Evolutionary conservation across 306 rosid species (phyloP), one percentile per base, ranked within the genome.

Genomic region (Medicago ruthenica): DNA sequence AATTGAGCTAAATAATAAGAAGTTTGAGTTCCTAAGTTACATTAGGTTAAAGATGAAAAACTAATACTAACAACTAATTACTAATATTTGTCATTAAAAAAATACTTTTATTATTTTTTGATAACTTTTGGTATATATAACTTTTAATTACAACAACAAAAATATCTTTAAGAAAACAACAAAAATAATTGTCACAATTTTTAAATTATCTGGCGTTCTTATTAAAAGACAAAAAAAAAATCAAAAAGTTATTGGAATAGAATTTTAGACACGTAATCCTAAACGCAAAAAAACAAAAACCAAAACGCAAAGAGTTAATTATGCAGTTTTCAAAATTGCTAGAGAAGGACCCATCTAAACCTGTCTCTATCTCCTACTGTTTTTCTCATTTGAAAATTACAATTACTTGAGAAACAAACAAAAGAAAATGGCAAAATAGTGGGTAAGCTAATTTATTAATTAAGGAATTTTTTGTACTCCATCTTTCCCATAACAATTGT

Each of bases 341-440:
- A 40, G 34, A 54, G 37, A 15, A 69, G 64, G 64, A 71, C 76
- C 76, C 65, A 12, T 71, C 63, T 34, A 36, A 0, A 0, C 4
- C 37, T 71, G 76, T 54, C 50, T 36, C 36, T 55, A 53, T 53
- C 64, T 17, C 21, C 1, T 53, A 36, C 34, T 36, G 27, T 3
- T 12, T 34, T n/a, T n/a, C n/a, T 18, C 64, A 51, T 36, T 51
- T 53, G 34, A 58, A 70, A 67, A 7, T 15, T 41, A 39, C n/a
- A 12, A 22, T 48, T 16, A 31, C 75, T 70, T 10, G 53, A 71
- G 50, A 71, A 71, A 70, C 4, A 70, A 71, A 70, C 61, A 51
- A 34, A 65, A 17, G 53, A 27, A 31, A 44, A 22, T 12, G 65
- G 39, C 18, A 44, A 34, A 34, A 54, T 37, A 55, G 36, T 36